Percentiles rank a stretch among this genome's conserved stretches.
Evolutionary conservation across 163 green algal species (phyloP).

Genomic region (Scenedesmus sp.): DNA sequence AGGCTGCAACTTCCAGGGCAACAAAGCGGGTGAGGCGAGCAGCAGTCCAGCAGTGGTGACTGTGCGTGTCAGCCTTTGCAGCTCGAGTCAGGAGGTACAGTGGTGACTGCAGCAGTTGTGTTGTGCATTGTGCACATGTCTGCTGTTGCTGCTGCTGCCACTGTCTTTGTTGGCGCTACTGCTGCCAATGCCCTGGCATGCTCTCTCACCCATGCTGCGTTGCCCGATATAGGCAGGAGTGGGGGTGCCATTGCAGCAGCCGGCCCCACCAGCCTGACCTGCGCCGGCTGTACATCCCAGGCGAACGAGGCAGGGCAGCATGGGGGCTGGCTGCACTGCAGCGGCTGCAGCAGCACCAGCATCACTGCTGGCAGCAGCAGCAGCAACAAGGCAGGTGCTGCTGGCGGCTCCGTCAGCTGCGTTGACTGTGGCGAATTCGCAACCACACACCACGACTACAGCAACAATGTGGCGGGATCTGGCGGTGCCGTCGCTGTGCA

Average conservation of each 20-base stretch:
- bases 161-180: not conserved
- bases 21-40: not conserved
- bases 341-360: not conserved
- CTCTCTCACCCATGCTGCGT: not conserved
- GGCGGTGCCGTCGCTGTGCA: conserved; percentile 34
- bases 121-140: not conserved
- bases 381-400: conserved; percentile 15
- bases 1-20: not conserved
- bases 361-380: not conserved
- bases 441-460: not conserved
- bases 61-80: too few species aligned
- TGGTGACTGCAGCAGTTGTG: too few species aligned
- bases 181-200: not conserved
- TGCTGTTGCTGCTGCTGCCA: not conserved
- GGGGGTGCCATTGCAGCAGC: conserved; percentile 21
- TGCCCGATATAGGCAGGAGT: not conserved
- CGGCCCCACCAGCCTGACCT: not conserved
- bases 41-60: not conserved
- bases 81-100: too few species aligned
- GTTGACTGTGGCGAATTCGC: not conserved
- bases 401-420: conserved; percentile 18
- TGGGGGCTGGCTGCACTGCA: conserved; percentile 35
- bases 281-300: not conserved
- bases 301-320: not conserved
- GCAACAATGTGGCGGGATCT: not conserved